Base-by-base conservation (phyloP, 768 basidiomycete species). In the Suillus occidentalis region DNA sequence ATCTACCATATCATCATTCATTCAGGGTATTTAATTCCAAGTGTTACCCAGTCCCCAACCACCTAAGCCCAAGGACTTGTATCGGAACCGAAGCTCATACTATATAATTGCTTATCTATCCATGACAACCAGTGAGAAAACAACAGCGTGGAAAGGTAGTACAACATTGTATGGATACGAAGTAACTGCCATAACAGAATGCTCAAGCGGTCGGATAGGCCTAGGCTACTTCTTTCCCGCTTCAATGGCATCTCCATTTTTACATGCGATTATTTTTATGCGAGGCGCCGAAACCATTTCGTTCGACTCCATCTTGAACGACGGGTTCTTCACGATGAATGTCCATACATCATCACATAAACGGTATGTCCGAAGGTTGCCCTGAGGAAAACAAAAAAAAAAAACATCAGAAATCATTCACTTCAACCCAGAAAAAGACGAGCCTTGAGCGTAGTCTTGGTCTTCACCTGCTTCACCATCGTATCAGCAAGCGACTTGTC, bases 201-300 rank as follows among this genome's bases (percentile, higher is more conserved):
- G 12, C 13, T 37, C 53, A 3, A n/a, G 18, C 18, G 5, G n/a
- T n/a, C 31, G 34, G 31, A 34, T 6, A 34, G 20, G 20, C 12
- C 53, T 59, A 59, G 34, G 31, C 57, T 68, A 69, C 69, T 93
- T 93, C 84, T 92, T 95, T 63, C 86, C 87, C 28, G 88, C 85
- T 70, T 94, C 91, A 53, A 92, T 87, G 20, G 90, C 92, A 69
- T 95, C 94, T 40, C 92, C 94, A 72, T 92, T 93, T 85, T 98
- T 99, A 82, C 97, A 98, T 6, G 97, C 97, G 68, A 99, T 95
- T 65, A 99, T 98, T 83, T 98, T 97, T 78, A 97, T 94, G 76
- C 91, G 88, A 36, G 85, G 84, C 6, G 91, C 84, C 47, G 76
- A 80, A 64, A 94, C 87, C 75, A 87, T 80, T 72, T 93, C 89